Percentiles rank a stretch among this genome's conserved stretches.
phyloP scores from a whole-genome alignment of 2,329 filamentous ascomycete species.

The Phyllosticta citribraziliensis region DNA sequence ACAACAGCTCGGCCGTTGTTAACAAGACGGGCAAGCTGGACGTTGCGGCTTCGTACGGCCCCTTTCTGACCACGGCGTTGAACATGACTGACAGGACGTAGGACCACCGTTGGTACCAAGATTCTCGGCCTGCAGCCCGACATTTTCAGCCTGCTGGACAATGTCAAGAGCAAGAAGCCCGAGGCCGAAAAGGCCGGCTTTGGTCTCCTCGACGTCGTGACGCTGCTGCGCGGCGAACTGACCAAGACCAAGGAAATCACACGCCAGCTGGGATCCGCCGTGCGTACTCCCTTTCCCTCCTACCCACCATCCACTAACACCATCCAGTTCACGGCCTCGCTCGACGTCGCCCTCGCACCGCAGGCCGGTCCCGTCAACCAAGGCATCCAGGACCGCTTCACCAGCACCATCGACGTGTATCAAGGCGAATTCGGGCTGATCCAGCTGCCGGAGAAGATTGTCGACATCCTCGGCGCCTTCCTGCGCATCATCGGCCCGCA shows the following conservation, averaged over 20 bases:
- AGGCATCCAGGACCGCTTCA: neutral
- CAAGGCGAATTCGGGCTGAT: neutral
- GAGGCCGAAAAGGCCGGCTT: neutral
- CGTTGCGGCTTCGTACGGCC: neutral
- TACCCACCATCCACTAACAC: neutral
- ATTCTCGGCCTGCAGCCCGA: neutral
- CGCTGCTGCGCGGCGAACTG: neutral
- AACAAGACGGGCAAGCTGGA: neutral
- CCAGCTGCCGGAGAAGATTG: neutral
- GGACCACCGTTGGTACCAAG: constrained; percentile 1
- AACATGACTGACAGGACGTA: neutral
- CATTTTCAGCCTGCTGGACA: constrained; percentile 2
- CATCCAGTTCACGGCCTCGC: neutral
- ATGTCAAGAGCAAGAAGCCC: constrained; percentile 2
- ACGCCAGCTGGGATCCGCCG: neutral
- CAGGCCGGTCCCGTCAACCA: neutral
- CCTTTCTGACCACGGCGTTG: too few species aligned
- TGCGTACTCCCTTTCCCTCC: neutral
- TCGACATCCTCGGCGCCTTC: neutral
- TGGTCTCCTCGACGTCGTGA: constrained; percentile 1
- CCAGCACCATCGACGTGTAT: neutral
- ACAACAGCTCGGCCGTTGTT: neutral
- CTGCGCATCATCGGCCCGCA: neutral
- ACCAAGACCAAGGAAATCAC: neutral
- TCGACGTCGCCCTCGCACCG: neutral